Evolutionary conservation across 2,329 filamentous ascomycete genomes (phyloP).

Genomic region (Paradendryphiella salina): DNA sequence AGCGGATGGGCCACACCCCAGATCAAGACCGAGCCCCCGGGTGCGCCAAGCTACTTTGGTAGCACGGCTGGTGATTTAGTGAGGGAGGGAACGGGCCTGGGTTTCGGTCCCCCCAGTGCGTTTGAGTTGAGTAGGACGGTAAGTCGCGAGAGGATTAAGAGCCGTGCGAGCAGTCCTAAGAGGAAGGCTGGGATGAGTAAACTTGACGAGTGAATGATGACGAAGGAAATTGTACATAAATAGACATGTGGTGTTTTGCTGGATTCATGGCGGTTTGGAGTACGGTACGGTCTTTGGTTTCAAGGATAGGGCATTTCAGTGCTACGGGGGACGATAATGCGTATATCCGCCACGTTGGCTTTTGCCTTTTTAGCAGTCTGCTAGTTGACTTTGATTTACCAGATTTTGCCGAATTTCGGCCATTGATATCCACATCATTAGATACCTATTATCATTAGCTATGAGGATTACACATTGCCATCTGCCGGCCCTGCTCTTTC

Average conservation of each 20-base stretch:
- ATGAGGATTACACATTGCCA: neutral
- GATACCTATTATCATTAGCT: no score
- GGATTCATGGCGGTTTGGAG: no score
- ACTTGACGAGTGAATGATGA: slow-evolving; percentile 22
- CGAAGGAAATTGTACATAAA: neutral
- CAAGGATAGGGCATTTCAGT: no score
- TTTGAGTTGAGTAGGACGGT: slow-evolving; percentile 75
- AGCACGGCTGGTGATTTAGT: slow-evolving; percentile 24
- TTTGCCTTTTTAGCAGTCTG: no score
- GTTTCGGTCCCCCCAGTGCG: slow-evolving; percentile 32
- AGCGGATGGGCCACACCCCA: slow-evolving; percentile 72
- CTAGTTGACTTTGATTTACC: no score
- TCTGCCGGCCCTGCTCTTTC: neutral
- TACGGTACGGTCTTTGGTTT: no score
- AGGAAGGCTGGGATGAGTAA: slow-evolving; percentile 34
- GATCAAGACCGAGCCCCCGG: slow-evolving; percentile 47
- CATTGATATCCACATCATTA: no score
- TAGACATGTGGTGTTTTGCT: neutral
- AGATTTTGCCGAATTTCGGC: no score
- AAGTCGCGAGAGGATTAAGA: slow-evolving; percentile 75
- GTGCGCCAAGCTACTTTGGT: slow-evolving; percentile 29
- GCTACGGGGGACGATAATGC: no score
- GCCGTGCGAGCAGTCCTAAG: slow-evolving; percentile 54
- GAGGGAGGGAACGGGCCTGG: slow-evolving; percentile 39
- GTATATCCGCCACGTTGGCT: no score